phyloP scores from a whole-genome alignment of 2,329 filamentous ascomycete genomes.

The Dactylellina drechsleri region DNA sequence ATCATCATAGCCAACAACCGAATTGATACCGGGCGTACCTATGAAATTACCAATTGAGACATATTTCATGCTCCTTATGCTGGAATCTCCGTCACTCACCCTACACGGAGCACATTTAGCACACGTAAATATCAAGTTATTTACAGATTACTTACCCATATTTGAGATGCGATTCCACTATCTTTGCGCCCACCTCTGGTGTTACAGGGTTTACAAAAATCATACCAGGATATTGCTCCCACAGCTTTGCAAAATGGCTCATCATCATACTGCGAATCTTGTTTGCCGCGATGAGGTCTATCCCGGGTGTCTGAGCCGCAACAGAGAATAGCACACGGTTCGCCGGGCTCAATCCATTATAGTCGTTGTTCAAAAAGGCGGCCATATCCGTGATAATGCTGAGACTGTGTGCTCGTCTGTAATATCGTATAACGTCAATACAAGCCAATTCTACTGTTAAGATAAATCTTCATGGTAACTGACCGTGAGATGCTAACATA shows the following conservation, averaged over 20 bases:
- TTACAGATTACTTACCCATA: conserved; percentile 33
- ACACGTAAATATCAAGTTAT: no score
- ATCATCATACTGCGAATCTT: conserved; percentile 80
- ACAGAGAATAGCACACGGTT: conserved; percentile 77
- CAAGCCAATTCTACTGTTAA: background rate
- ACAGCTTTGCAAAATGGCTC: conserved; percentile 79
- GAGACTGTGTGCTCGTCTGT: conserved; percentile 78
- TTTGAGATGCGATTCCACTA: conserved; percentile 40
- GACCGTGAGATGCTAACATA: conserved; percentile 60
- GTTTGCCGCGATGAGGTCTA: conserved; percentile 78
- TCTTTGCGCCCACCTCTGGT: conserved; percentile 62
- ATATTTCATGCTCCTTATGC: conserved; percentile 83
- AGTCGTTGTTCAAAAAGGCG: conserved; percentile 64
- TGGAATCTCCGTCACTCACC: conserved; percentile 76
- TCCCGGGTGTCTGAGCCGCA: conserved; percentile 71
- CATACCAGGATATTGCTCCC: conserved; percentile 75
- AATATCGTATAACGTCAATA: no score
- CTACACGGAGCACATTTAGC: conserved; percentile 60
- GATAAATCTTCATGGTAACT: background rate
- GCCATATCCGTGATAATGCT: conserved; percentile 78
- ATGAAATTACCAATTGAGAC: conserved; percentile 85
- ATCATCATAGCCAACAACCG: conserved; percentile 78
- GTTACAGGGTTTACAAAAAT: conserved; percentile 82
- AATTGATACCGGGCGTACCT: conserved; percentile 78
- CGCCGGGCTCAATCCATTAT: conserved; percentile 69